Base-by-base conservation (phyloP, 140 eudicot genomes). In the Bidens hawaiensis region DNA sequence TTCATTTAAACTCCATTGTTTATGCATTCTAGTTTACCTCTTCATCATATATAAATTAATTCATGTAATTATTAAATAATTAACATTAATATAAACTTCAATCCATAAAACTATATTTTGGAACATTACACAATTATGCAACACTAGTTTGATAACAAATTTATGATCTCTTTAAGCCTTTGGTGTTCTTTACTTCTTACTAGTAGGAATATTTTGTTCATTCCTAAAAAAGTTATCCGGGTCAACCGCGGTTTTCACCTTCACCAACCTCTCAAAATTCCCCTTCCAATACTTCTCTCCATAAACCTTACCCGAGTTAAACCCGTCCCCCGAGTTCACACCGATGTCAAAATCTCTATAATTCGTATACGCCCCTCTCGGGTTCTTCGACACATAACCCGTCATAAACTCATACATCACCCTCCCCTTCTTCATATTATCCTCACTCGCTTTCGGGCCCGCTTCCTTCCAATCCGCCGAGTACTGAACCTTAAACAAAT, bases 281-380 rank as follows among this genome's bases (percentile, higher is more conserved):
- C 47, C 31, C 14, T 67, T 67, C 10, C 23, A 67, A 15, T 23
- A 67, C 31, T 67, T 52, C 62, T 67, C 54, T 18, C 72, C 72
- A 2, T 38, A 53, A 36, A 67, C 64, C 54, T 67, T 67, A 5
- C 54, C 72, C n/a, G 69, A 63, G 8, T 46, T 63, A 27, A 15
- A 46, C 45, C 27, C 69, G 24, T 63, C 69, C 25, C 57, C 57
- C 23, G 54, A 43, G 10, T 46, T 63, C 69, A 63, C 69, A 17
- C 76, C 76, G 11, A 71, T 33, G 6, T 51, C 76, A 38, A 54
- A 48, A 55, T 72, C 66, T 9, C 64, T 42, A 24, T 63, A 72
- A 38, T 72, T 72, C 16, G 18, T 19, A 24, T 27, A 71, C 0
- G 69, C 62, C 1, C 62, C 24, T 9, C 62, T 55, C 42, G 62